Percentiles rank a stretch among this genome's conserved stretches.
These are phyloP conservation scores for Talaromyces atroroseus DNA, from an alignment of 2,329 filamentous ascomycete species.

Conservation along the genomic window DNA sequence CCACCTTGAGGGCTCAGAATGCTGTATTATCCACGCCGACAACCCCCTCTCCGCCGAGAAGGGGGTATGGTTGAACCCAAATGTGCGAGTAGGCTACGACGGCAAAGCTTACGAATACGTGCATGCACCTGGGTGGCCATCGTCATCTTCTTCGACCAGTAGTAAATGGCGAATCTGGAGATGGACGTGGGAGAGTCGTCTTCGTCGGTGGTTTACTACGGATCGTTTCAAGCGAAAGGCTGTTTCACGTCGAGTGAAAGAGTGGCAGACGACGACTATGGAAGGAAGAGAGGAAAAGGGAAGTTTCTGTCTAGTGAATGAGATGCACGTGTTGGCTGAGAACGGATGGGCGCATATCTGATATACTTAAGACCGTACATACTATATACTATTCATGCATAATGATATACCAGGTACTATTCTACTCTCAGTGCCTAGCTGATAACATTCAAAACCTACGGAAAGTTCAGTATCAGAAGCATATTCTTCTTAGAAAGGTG, in stretches of 20 bases:
- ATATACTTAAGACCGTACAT: slow-evolving; percentile 9
- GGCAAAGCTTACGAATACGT: slow-evolving; percentile 48
- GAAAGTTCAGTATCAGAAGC: background rate
- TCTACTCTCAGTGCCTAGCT: slow-evolving; percentile 18
- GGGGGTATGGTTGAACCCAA: slow-evolving; percentile 65
- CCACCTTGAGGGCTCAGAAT: slow-evolving; percentile 56
- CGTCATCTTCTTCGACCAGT: slow-evolving; percentile 38
- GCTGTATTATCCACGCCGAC: slow-evolving; percentile 63
- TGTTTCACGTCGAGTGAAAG: slow-evolving; percentile 32
- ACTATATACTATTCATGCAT: background rate
- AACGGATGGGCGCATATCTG: slow-evolving; percentile 57
- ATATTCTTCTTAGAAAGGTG: no score
- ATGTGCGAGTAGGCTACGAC: slow-evolving; percentile 63
- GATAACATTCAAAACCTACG: background rate
- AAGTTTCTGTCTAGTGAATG: slow-evolving; percentile 52
- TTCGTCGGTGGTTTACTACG: slow-evolving; percentile 43
- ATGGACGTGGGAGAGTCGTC: slow-evolving; percentile 56
- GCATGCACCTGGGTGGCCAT: slow-evolving; percentile 27
- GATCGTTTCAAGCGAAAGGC: slow-evolving; percentile 24
- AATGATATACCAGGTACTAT: background rate
- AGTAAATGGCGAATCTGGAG: slow-evolving; percentile 44
- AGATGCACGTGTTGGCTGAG: slow-evolving; percentile 55
- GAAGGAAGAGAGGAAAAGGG: slow-evolving; percentile 25
- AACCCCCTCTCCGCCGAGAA: slow-evolving; percentile 48
- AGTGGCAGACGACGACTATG: slow-evolving; percentile 21